A percentile compares a stretch with the other conserved stretches of the same genome.
Conservation (phyloP, 2,329 filamentous ascomycete species). For the Calonectria honghensis region DNA sequence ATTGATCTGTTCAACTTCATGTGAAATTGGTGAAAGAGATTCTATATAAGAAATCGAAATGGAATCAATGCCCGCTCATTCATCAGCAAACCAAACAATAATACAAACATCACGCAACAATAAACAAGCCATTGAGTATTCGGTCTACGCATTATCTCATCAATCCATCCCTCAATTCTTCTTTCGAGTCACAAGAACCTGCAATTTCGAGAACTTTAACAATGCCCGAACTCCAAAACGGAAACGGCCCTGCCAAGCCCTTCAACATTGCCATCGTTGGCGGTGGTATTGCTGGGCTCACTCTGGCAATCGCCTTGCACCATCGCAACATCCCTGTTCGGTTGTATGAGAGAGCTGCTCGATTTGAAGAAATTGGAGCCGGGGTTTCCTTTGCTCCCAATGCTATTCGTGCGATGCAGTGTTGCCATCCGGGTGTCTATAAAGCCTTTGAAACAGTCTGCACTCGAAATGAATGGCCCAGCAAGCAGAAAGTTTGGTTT, state of each 20-base stretch:
- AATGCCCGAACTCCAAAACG: slow-evolving; percentile 8
- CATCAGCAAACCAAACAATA: background rate
- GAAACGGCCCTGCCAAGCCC: background rate
- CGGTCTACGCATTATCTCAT: background rate
- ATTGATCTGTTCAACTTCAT: background rate
- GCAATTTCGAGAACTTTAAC: background rate
- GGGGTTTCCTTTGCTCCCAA: background rate
- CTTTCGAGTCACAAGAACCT: background rate
- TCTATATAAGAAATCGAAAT: background rate
- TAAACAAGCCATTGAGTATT: background rate
- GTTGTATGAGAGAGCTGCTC: background rate
- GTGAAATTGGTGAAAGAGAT: background rate
- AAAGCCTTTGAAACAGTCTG: slow-evolving; percentile 1
- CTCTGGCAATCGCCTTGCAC: background rate
- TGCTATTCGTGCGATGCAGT: background rate
- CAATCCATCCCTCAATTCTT: background rate
- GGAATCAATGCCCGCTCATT: background rate
- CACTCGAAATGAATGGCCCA: background rate
- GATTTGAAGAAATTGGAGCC: slow-evolving; percentile 2
- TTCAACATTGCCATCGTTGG: background rate
- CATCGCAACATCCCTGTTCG: slow-evolving; percentile 1
- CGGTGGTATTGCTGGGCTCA: background rate
- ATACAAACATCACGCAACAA: background rate
- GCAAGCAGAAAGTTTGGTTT: slow-evolving; percentile 13
- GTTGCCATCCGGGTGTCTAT: background rate